A percentile compares a stretch with the other conserved stretches of the same genome.
Conservation (phyloP, 2,329 filamentous ascomycete genomes). For the Xylariaceae sp. region DNA sequence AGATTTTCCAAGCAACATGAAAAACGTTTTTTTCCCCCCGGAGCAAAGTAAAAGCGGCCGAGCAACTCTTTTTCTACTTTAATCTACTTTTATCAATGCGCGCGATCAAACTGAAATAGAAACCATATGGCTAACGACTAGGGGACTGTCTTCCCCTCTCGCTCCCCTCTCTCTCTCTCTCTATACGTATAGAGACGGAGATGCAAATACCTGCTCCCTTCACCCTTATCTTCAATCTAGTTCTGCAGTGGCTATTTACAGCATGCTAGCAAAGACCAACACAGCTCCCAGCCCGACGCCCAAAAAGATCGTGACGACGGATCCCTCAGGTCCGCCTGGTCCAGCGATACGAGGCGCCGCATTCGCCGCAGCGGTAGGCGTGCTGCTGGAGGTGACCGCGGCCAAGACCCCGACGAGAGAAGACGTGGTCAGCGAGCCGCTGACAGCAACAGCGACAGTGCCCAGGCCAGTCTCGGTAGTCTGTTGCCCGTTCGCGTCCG, state of each 20-base stretch:
- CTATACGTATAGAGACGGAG: no score
- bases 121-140: no score
- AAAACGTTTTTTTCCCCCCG: no score
- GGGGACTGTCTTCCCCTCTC: no score
- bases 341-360: conserved; percentile 13
- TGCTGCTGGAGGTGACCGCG: conserved; percentile 9
- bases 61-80: no score
- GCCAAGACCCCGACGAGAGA: conserved; percentile 20
- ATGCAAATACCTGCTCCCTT: no score
- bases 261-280: conserved; percentile 27
- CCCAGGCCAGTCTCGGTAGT: conserved; percentile 28
- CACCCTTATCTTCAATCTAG: no score
- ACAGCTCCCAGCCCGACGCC: conserved; percentile 27
- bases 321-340: conserved; percentile 21
- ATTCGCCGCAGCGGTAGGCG: conserved; percentile 1
- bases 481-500: conserved; percentile 26
- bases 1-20: no score
- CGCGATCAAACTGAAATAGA: no score
- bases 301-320: conserved; percentile 26
- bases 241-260: conserved; percentile 14
- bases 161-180: no score
- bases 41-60: no score
- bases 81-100: no score
- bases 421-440: conserved; percentile 32
- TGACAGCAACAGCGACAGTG: conserved; percentile 29